Conservation (phyloP, 192 early-diverging fungal genomes). For the Cetraspora pellucida region DNA sequence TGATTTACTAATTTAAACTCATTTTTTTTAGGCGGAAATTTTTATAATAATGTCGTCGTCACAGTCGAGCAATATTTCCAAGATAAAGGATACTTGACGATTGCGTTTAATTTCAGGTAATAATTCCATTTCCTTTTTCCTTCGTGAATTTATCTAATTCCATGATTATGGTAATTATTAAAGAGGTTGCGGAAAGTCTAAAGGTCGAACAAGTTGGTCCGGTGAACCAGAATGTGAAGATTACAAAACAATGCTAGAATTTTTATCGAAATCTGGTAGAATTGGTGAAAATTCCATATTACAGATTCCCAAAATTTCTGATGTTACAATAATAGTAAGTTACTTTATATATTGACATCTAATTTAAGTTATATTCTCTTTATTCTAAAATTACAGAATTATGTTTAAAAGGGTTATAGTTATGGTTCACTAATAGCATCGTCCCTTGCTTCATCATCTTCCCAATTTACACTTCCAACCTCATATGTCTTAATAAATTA, state of each 20-base stretch:
- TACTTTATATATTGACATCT: not conserved
- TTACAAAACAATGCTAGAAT: slow-evolving; percentile 43
- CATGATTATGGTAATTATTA: not conserved
- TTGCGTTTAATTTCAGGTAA: slow-evolving; percentile 50
- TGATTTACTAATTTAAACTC: not conserved
- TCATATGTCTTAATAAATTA: slow-evolving; percentile 28
- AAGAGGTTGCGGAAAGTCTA: slow-evolving; percentile 47
- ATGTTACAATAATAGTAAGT: slow-evolving; percentile 18
- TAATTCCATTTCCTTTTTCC: slow-evolving; percentile 6
- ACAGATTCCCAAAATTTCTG: slow-evolving; percentile 3
- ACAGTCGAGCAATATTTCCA: slow-evolving; percentile 25
- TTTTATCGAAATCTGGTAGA: slow-evolving; percentile 35
- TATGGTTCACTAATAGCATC: slow-evolving; percentile 30
- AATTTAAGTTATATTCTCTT: not conserved
- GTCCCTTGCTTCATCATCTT: not conserved
- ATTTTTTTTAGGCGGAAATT: slow-evolving; percentile 9
- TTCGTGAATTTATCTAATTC: not conserved
- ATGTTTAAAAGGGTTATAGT: slow-evolving; percentile 18
- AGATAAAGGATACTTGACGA: slow-evolving; percentile 32
- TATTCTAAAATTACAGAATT: not conserved
- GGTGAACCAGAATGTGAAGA: slow-evolving; percentile 45
- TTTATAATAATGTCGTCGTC: slow-evolving; percentile 26
- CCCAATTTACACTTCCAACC: not conserved
- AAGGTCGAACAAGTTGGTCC: slow-evolving; percentile 45
- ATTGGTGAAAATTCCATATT: not conserved